Percentiles rank a stretch among this genome's conserved stretches.
Evolutionary conservation across 371 early-diverging fungal species (phyloP).

Genomic region (Mucor indicus): DNA sequence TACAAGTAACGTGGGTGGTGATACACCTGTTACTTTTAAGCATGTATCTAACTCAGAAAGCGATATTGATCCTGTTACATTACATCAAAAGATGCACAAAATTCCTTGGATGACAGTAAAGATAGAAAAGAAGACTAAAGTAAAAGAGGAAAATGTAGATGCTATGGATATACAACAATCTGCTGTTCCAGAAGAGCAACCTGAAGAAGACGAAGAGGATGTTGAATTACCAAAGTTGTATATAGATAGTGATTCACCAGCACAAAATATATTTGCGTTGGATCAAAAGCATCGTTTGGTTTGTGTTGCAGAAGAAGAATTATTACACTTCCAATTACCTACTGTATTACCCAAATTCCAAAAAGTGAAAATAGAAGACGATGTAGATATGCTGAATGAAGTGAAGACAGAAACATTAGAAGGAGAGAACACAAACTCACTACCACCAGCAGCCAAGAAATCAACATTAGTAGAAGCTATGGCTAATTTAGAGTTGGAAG

Average conservation of each 20-base stretch:
- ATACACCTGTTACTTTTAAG: slow-evolving; percentile 36
- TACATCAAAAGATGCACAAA: slow-evolving; percentile 16
- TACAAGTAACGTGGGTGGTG: slow-evolving; percentile 12
- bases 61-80: slow-evolving; percentile 41
- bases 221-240: not conserved
- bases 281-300: slow-evolving; percentile 31
- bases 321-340: slow-evolving; percentile 46
- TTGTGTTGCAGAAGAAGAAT: slow-evolving; percentile 42
- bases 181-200: not conserved
- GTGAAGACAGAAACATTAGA: slow-evolving; percentile 28
- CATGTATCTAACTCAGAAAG: slow-evolving; percentile 34
- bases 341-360: slow-evolving; percentile 44
- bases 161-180: not conserved
- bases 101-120: slow-evolving; percentile 34
- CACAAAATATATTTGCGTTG: slow-evolving; percentile 40
- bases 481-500: slow-evolving; percentile 28
- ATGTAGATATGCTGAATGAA: slow-evolving; percentile 35
- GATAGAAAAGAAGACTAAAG: slow-evolving; percentile 2
- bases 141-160: slow-evolving; percentile 3
- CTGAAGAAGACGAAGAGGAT: slow-evolving; percentile 4
- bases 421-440: slow-evolving; percentile 8
- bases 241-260: slow-evolving; percentile 48
- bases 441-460: slow-evolving; percentile 48
- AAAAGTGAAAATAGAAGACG: slow-evolving; percentile 21
- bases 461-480: slow-evolving; percentile 27